Evolutionary conservation across 306 rosid genomes (phyloP).

Genomic region (Vigna hirtella): DNA sequence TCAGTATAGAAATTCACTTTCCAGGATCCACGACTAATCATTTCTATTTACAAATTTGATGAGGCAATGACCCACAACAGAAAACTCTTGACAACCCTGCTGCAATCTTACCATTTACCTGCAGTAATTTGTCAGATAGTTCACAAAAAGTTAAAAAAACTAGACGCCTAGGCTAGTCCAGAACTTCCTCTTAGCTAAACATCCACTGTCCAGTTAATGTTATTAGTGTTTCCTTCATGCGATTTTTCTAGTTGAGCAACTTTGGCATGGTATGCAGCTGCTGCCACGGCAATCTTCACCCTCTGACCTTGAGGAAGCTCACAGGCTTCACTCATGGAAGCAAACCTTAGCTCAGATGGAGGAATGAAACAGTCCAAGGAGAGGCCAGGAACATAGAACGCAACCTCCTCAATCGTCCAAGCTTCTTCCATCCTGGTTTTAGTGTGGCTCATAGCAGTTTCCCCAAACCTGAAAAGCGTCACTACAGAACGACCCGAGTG

Average conservation of each 20-base stretch:
- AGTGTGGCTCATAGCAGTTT: slow-evolving; percentile 98
- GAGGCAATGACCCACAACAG: slow-evolving; percentile 56
- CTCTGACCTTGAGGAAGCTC: slow-evolving; percentile 77
- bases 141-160: slow-evolving; percentile 47
- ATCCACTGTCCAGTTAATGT: slow-evolving; percentile 73
- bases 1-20: slow-evolving; percentile 39
- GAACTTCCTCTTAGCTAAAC: slow-evolving; percentile 56
- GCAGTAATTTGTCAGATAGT: slow-evolving; percentile 56
- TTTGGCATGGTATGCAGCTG: slow-evolving; percentile 70
- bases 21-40: slow-evolving; percentile 45
- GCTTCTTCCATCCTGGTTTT: slow-evolving; percentile 99
- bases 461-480: slow-evolving; percentile 98
- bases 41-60: slow-evolving; percentile 68
- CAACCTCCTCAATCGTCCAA: slow-evolving; percentile 98
- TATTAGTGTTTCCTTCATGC: slow-evolving; percentile 57
- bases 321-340: slow-evolving; percentile 84
- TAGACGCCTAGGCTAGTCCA: slow-evolving; percentile 54
- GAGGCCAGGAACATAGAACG: slow-evolving; percentile 94
- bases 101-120: slow-evolving; percentile 59
- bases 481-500: slow-evolving; percentile 95
- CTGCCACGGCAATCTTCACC: slow-evolving; percentile 56
- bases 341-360: slow-evolving; percentile 91
- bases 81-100: slow-evolving; percentile 55
- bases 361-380: slow-evolving; percentile 97
- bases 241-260: slow-evolving; percentile 71